Percentiles rank a stretch among this genome's conserved stretches.
Evolutionary conservation across 371 early-diverging fungal genomes (phyloP).

Genomic region (Zychaea mexicana): DNA sequence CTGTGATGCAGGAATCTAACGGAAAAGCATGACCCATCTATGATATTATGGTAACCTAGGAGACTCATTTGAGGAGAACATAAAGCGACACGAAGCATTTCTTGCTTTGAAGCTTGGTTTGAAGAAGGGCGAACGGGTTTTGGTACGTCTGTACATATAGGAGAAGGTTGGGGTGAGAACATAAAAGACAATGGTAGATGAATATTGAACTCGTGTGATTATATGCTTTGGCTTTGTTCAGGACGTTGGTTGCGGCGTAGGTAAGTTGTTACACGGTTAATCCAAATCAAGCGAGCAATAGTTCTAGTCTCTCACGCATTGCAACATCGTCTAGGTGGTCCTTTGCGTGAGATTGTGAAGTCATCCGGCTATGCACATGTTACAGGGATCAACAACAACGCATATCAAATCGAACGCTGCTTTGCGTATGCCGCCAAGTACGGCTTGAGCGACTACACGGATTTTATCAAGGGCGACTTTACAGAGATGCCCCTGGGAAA

Average conservation of each 20-base stretch:
- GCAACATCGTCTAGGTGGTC: no score
- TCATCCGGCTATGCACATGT: conserved; percentile 71
- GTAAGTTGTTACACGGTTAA: conserved; percentile 30
- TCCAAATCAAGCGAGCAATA: not conserved
- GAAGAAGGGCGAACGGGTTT: conserved; percentile 59
- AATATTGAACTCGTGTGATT: not conserved
- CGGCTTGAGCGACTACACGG: conserved; percentile 50
- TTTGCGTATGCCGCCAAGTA: conserved; percentile 61
- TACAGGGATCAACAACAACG: conserved; percentile 84
- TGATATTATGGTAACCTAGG: conserved; percentile 57
- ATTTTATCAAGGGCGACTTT: conserved; percentile 74
- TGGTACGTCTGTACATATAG: conserved; percentile 34
- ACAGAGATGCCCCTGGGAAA: conserved; percentile 74
- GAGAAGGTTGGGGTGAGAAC: not conserved
- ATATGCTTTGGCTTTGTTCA: conserved; percentile 1
- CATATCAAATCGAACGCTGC: conserved; percentile 80
- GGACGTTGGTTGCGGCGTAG: conserved; percentile 85
- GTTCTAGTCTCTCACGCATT: no score
- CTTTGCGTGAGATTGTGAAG: conserved; percentile 76
- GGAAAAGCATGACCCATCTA: not conserved
- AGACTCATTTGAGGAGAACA: conserved; percentile 65
- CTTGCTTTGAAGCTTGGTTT: conserved; percentile 70
- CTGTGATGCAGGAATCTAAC: not conserved
- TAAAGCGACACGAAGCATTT: conserved; percentile 77
- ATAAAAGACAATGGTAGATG: not conserved